Base-by-base conservation (phyloP, 2,329 filamentous ascomycete species). In the Drechslerella dactyloides region DNA sequence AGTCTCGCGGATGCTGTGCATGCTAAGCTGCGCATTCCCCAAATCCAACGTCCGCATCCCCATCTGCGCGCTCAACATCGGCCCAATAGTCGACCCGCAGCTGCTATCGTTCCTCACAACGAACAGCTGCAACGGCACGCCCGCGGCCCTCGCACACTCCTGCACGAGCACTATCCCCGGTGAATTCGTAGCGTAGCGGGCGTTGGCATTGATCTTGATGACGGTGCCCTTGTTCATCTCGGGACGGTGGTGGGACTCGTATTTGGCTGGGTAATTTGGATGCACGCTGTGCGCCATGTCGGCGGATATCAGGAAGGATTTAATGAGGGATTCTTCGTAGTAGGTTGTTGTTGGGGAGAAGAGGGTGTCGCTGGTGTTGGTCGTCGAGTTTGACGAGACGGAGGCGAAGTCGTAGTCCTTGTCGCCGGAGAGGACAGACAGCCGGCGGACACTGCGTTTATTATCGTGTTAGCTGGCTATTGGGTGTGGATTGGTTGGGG, bases 241-340 rank as follows among this genome's bases (percentile, higher is more conserved):
- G 3, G 94, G 94, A 75, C 90, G 87, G 81, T 99, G 94, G 76
- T 91, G 90, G 37, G 87, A 81, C 82, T 99, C 94, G 81, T 97
- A 96, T 81, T 97, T 97, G 76, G 82, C 87, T 2, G 88, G 85
- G 79, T 97, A 99, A 82, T 99, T 99, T 65, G 94, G 94, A 80
- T 99, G 91, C 13, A 99, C 88, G 3, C 90, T 90, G 82, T 99
- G 94, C 0, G 94, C 93, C 94, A 99, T 97, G 79, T 99, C 94
- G 58, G 94, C 94, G 4, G 91, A 96, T 74, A 99, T 85, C 69
- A 99, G 87, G 84, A 99, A 97, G 1, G 92, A 97, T 27, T 89
- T 90, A 4, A 92, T 86, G 58, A 96, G 85, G 1, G 91, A 94
- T 83, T 97, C 93, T 81, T 99, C 94, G 79, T 92, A 97, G 35